These are phyloP conservation scores for Zymoseptoria passerinii DNA, from an alignment of 2,329 filamentous ascomycete genomes.

Conservation along the genomic window DNA sequence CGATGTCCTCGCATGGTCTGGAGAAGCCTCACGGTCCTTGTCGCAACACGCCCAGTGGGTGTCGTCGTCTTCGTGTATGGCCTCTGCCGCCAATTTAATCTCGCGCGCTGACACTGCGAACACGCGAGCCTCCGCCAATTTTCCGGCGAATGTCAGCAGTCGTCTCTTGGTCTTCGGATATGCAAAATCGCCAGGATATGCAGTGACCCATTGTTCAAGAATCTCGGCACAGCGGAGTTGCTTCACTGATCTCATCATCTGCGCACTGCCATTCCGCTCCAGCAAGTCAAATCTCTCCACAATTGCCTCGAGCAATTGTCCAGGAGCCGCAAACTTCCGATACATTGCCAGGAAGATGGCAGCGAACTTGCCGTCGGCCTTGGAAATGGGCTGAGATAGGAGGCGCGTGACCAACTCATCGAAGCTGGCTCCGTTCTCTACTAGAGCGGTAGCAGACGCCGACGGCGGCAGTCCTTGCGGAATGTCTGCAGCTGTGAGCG, in stretches of 20 bases:
- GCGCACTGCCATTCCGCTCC: conserved; percentile 57
- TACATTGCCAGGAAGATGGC: conserved; percentile 88
- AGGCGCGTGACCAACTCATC: conserved; percentile 68
- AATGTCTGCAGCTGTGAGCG: conserved; percentile 57
- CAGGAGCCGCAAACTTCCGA: conserved; percentile 81
- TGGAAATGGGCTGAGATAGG: conserved; percentile 70
- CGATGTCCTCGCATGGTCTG: conserved; percentile 32
- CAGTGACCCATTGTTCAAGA: conserved; percentile 78
- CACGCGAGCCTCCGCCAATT: conserved; percentile 67
- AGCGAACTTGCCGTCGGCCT: conserved; percentile 79
- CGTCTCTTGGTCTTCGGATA: conserved; percentile 62
- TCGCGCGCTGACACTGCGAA: conserved; percentile 80
- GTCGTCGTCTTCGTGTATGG: conserved; percentile 78
- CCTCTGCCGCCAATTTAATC: conserved; percentile 69
- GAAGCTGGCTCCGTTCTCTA: conserved; percentile 50
- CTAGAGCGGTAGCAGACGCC: conserved; percentile 23
- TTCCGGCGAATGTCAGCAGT: conserved; percentile 65
- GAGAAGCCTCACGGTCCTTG: conserved; percentile 41
- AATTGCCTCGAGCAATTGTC: conserved; percentile 68
- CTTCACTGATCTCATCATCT: conserved; percentile 67
- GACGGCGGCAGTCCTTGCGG: conserved; percentile 12
- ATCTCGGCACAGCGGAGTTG: conserved; percentile 79
- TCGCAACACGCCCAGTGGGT: conserved; percentile 86
- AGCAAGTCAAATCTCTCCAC: conserved; percentile 65
- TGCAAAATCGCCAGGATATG: conserved; percentile 90